phyloP scores from a whole-genome alignment of 768 basidiomycete genomes.

The Macrolepiota fuliginosa region DNA sequence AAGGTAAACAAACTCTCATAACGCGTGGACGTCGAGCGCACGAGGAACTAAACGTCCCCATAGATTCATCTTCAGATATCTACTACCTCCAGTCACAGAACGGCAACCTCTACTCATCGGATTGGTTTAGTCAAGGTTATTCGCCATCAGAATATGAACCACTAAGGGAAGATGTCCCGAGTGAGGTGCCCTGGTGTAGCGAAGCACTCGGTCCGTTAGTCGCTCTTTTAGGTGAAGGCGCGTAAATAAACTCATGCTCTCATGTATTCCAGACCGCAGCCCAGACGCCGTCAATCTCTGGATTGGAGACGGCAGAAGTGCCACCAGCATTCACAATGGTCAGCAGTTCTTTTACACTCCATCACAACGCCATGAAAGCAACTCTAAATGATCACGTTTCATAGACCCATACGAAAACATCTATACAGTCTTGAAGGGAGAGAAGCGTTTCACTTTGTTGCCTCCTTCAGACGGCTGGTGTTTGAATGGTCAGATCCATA shows the following conservation, averaged over 20 bases:
- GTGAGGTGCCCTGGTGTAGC: conserved; percentile 70
- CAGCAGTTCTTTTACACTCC: conserved; percentile 11
- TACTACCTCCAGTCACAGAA: conserved; percentile 90
- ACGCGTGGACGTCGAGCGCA: neutral
- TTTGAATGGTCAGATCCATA: conserved; percentile 56
- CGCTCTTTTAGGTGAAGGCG: neutral
- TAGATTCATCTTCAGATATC: conserved; percentile 30
- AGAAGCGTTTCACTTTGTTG: conserved; percentile 82
- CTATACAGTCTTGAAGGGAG: conserved; percentile 81
- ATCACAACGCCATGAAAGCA: neutral
- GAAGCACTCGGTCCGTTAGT: conserved; percentile 67
- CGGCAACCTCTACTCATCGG: conserved; percentile 71
- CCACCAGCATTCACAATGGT: conserved; percentile 90
- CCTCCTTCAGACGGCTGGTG: conserved; percentile 90
- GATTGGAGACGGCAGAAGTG: conserved; percentile 78
- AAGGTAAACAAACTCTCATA: conserved; percentile 17
- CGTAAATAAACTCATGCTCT: neutral
- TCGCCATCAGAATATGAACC: conserved; percentile 56
- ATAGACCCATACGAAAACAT: conserved; percentile 92
- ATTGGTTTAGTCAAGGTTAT: conserved; percentile 21
- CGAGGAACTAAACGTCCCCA: neutral
- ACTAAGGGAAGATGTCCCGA: conserved; percentile 64
- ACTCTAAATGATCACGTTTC: neutral
- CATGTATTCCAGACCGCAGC: conserved; percentile 36
- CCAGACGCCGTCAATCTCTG: conserved; percentile 94